These are phyloP conservation scores for Sonneratia caseolaris DNA, from an alignment of 345 rosid species.

Conservation along the genomic window DNA sequence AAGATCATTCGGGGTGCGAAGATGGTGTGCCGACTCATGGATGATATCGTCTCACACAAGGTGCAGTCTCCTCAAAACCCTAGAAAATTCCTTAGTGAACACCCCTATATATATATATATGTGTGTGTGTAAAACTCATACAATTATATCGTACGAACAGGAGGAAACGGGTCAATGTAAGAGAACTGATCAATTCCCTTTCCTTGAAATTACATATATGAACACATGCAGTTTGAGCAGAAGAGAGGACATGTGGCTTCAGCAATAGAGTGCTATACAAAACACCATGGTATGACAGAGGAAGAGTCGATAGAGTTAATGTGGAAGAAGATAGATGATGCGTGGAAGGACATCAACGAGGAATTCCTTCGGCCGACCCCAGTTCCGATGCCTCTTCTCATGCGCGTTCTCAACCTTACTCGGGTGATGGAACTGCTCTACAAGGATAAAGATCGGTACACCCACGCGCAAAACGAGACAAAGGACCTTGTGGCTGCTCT, in stretches of 20 bases:
- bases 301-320: slow-evolving; percentile 1
- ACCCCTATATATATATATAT: too few relatives aligned
- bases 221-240: slow-evolving; percentile 8
- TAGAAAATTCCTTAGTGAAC: too few relatives aligned
- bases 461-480: slow-evolving; percentile 4
- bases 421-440: slow-evolving; percentile 13
- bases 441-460: slow-evolving; percentile 15
- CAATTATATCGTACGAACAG: too few relatives aligned
- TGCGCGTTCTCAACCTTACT: slow-evolving; percentile 13
- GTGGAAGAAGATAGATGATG: background rate
- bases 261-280: slow-evolving; percentile 15
- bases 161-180: too few relatives aligned
- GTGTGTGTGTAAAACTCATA: too few relatives aligned
- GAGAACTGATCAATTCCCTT: too few relatives aligned
- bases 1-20: slow-evolving; percentile 15
- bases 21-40: slow-evolving; percentile 20
- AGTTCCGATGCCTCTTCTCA: slow-evolving; percentile 4
- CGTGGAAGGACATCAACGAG: slow-evolving; percentile 23
- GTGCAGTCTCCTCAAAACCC: background rate
- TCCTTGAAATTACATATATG: too few relatives aligned
- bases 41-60: slow-evolving; percentile 15
- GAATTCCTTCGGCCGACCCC: slow-evolving; percentile 10
- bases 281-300: slow-evolving; percentile 4
- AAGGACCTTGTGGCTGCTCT: slow-evolving; percentile 11
- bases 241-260: slow-evolving; percentile 14